Base-by-base conservation (phyloP, 495 filamentous ascomycete genomes). In the Talaromyces ruber region DNA sequence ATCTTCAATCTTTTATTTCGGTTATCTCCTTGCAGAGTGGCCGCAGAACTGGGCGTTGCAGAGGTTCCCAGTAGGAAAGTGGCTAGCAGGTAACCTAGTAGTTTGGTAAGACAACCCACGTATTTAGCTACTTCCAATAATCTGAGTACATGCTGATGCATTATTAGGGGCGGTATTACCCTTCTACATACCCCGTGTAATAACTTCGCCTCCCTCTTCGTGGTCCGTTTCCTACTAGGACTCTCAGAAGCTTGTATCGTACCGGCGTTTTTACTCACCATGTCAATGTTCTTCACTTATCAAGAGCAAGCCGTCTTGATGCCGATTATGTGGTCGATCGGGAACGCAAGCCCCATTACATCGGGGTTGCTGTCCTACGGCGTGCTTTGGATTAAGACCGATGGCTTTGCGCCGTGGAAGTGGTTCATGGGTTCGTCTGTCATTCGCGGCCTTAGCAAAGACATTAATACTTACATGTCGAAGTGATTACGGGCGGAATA, bases 1-100 rank as follows among this genome's bases (percentile, higher is more conserved):
- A 6, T 73, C 76, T 6, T 78, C 74, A 60, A 76, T 81, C 58
- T 86, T 86, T 67, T 87, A 87, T 67, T 84, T 87, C 39, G 84
- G 72, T 50, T 68, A 65, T 60, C 69, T 78, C 0, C 34, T 74
- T 11, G 72, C 74, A 26, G 74, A 78, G 58, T 78, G 67, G 72
- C 73, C 73, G 14, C 74, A 76, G 25, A 78, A 75, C 45, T 74
- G 70, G 68, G 71, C 74, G 7, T 64, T 78, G 55, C 75, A 78
- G 60, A 64, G 69, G 22, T 78, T 76, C 47, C 75, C 74, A 3
- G 70, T 73, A 34, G 74, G 61, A 3, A 76, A 76, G 65, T 78
- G 73, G 70, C 56, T 76, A 21, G 67, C 74, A 2, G 71, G 71
- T 1, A 76, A 74, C 61, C 57, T 76, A 5, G 63, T 75, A 28